Evolutionary conservation across 208 protist species (phyloP), one percentile per base, ranked within the genome.

Genomic region (Angomonas desouzai): DNA sequence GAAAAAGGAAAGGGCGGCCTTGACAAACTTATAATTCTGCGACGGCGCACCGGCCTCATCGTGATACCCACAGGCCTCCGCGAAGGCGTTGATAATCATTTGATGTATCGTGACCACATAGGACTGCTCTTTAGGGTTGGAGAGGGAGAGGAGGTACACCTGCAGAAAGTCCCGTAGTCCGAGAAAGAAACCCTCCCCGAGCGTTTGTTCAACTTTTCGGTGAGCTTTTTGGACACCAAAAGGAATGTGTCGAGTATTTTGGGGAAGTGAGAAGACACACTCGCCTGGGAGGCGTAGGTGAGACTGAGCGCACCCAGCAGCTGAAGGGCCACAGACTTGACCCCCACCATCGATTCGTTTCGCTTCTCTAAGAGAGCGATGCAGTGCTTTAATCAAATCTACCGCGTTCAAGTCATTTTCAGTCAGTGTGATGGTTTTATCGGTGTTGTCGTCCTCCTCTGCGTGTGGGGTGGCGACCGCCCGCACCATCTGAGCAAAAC

Each of bases 101-200:
- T 76, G 68, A 62, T 80, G 68, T n/a, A 89, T 33, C 22, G 70
- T 33, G 2, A 66, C 32, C 27, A 81, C 18, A 18, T 62, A 47
- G 25, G 22, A 1, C 13, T 40, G 48, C 23, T 62, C 32, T 20
- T 60, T 53, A 7, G 43, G 45, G 3, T 56, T 60, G 55, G 23
- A 40, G 18, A 58, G 47, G 60, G 49, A 18, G 16, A 76, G 68
- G 11, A 77, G 60, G 40, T 78, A 85, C 25, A 28, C 47, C 0
- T 29, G 18, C 0, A 80, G 66, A 48, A 79, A 81, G 36, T 76
- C 68, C 0, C 58, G 40, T 22, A 86, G 25, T 6, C 76, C 83
- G 3, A 68, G 59, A 0, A 89, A 67, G 20, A 89, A 62, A 1
- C 79, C 83, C 56, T 79, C 76, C 33, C 62, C 76, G 30, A 86